Evolutionary conservation across 148 eudicot genomes (phyloP).

Genomic region (Vaccinium vitisidaea): DNA sequence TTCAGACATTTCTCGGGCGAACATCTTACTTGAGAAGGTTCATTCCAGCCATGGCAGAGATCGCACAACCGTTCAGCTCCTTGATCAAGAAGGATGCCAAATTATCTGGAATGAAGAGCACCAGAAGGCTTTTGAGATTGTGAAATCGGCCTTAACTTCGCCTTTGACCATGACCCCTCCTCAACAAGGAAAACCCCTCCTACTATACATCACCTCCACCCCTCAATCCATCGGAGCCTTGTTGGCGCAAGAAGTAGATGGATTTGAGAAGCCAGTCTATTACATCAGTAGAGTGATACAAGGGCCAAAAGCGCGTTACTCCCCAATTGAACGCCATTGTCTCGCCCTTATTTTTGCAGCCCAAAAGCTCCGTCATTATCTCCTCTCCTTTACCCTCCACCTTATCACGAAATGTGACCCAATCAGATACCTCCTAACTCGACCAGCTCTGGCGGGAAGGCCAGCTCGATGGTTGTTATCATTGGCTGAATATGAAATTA

Average conservation of each 20-base stretch:
- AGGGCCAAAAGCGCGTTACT: neutral
- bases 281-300: neutral
- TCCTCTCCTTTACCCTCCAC: neutral
- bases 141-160: neutral
- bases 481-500: neutral
- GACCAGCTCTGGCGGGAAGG: no score
- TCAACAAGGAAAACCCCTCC: neutral
- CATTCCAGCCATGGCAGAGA: neutral
- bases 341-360: no score
- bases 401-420: neutral
- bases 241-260: neutral
- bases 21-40: no score
- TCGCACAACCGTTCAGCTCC: neutral
- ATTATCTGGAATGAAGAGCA: neutral
- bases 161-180: neutral
- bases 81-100: neutral
- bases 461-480: no score
- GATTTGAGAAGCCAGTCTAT: neutral
- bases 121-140: neutral
- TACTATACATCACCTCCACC: neutral
- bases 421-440: neutral
- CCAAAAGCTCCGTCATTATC: neutral
- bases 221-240: neutral
- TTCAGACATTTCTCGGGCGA: no score
- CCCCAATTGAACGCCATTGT: neutral